Base-by-base conservation (phyloP, 2,329 filamentous ascomycete species). In the Fusarium stilboides region DNA sequence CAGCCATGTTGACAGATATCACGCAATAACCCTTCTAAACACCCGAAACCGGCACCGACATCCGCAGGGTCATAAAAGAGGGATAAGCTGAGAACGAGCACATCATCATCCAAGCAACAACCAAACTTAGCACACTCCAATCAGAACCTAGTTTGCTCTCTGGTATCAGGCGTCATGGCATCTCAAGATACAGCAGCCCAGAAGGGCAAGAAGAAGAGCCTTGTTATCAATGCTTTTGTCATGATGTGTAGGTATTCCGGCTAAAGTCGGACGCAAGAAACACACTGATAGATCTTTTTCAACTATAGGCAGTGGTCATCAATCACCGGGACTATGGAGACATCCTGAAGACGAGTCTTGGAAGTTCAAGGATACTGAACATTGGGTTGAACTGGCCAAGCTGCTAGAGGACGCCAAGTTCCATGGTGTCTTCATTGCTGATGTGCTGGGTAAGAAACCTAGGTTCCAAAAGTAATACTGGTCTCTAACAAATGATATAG, bases 381-480 rank as follows among this genome's bases (percentile, higher is more conserved):
- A 90, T 62, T 91, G 89, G 89, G 83, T 86, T 1, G 82, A 87
- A 51, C 77, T 91, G 0, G 89, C 88, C 0, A 82, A 89, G 62
- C 78, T 88, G 1, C 83, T 90, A 1, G 89, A 91, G 67, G 80
- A 83, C 1, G 88, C 86, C 31, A 88, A 89, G 54, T 90, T 91
- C 68, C 88, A 91, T 55, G 88, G 87, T 13, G 88, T 91, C 36
- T 91, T 91, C 76, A 89, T 91, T 53, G 89, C 89, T 1, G 89
- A 91, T 73, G 88, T 91, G 0, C 82, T 92, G 2, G 85, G 83
- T 82, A 76, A 56, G 65, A 6, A 1, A 17, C 15, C 15, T n/a
- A 10, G 6, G 1, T 4, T 1, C 10, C 26, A n/a, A 7, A 28
- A 8, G 9, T 17, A 9, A 6, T 9, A 20, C 6, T 3, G 22